These are phyloP conservation scores for Globisporangium radiosum DNA, from an alignment of 352 stramenopile species.

Conservation along the genomic window DNA sequence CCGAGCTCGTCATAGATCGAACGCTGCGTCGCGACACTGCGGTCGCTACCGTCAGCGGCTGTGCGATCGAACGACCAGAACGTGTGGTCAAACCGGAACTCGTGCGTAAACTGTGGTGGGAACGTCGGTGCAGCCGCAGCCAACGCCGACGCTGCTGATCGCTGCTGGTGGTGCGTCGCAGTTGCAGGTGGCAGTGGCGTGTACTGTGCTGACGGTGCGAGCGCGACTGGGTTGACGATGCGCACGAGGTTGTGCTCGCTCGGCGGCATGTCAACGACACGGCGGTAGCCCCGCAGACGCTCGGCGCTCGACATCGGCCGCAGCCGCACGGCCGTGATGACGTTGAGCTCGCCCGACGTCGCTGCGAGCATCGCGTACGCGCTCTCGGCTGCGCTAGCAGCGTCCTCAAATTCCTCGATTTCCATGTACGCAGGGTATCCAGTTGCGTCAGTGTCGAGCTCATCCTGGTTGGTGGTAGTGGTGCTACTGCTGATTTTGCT, in stretches of 20 bases:
- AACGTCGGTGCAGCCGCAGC: slow-evolving; percentile 6
- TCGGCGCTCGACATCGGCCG: slow-evolving; percentile 63
- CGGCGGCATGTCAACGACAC: slow-evolving; percentile 52
- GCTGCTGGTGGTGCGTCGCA: background rate
- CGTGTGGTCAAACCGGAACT: slow-evolving; percentile 65
- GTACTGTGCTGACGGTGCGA: slow-evolving; percentile 13
- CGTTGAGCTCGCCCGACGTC: slow-evolving; percentile 21
- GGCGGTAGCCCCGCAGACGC: slow-evolving; percentile 45
- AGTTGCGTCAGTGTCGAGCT: slow-evolving; percentile 6
- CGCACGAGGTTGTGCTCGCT: slow-evolving; percentile 36
- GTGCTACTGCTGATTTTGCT: background rate
- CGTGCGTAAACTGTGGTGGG: slow-evolving; percentile 52
- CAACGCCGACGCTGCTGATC: background rate
- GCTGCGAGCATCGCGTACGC: slow-evolving; percentile 6
- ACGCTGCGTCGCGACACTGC: slow-evolving; percentile 36
- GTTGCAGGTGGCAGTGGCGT: slow-evolving; percentile 5
- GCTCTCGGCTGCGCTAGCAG: slow-evolving; percentile 11
- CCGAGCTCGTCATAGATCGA: slow-evolving; percentile 57
- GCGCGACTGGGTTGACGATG: slow-evolving; percentile 52
- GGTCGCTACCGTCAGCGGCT: background rate
- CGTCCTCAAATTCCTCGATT: slow-evolving; percentile 9
- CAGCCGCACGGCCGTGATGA: slow-evolving; percentile 68
- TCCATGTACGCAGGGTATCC: slow-evolving; percentile 10
- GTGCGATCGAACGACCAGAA: slow-evolving; percentile 67
- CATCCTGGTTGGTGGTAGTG: slow-evolving; percentile 4